Conservation (phyloP, 768 basidiomycete genomes). For the Pleurotus cornucopiae region DNA sequence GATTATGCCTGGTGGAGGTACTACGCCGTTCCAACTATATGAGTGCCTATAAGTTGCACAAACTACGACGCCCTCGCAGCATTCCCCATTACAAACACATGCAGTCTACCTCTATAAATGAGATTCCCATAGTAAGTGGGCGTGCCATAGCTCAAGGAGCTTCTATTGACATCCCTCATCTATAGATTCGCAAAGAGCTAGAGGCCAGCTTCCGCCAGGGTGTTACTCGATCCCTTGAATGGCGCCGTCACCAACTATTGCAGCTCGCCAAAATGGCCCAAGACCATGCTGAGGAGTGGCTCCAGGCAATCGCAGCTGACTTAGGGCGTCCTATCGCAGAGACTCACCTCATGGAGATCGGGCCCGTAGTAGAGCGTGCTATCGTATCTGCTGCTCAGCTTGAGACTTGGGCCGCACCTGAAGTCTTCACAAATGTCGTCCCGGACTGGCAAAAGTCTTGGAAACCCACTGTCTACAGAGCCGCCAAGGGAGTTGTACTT, state of each 20-base stretch:
- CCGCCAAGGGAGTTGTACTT: conserved; percentile 58
- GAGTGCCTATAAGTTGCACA: too few species aligned
- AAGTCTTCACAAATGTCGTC: conserved; percentile 30
- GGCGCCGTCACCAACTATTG: conserved; percentile 63
- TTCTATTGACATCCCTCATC: too few species aligned
- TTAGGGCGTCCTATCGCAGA: conserved; percentile 45
- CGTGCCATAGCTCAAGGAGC: too few species aligned
- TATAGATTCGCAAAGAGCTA: conserved; percentile 31
- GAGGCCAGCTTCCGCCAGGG: conserved; percentile 45
- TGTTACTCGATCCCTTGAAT: conserved; percentile 46
- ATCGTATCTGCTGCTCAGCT: conserved; percentile 43
- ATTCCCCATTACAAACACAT: not conserved
- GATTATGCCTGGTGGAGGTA: too few species aligned
- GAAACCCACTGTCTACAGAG: conserved; percentile 49
- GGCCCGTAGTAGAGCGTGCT: conserved; percentile 34
- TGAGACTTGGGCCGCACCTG: conserved; percentile 54
- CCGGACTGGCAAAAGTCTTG: conserved; percentile 43
- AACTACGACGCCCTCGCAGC: too few species aligned
- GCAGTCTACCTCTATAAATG: not conserved
- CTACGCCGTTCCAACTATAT: too few species aligned
- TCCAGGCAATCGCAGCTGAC: conserved; percentile 43
- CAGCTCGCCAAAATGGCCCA: conserved; percentile 59
- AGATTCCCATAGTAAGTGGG: not conserved
- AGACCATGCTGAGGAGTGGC: conserved; percentile 52
- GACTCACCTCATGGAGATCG: conserved; percentile 39